These are phyloP conservation scores for Copromyces sp. DNA, from an alignment of 495 filamentous ascomycete genomes.

Conservation along the genomic window DNA sequence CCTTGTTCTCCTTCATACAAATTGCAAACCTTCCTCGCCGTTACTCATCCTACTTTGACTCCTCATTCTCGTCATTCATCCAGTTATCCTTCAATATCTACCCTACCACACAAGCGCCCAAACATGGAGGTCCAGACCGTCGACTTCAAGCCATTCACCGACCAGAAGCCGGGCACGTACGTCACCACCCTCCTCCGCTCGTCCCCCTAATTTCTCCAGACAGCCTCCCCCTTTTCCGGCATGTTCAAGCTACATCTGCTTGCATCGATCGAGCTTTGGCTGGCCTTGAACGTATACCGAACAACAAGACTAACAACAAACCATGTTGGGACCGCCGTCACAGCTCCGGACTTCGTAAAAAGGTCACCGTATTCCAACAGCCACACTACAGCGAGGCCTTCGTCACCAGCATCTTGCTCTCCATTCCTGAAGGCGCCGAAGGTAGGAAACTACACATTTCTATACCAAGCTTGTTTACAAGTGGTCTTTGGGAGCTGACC, in stretches of 20 bases:
- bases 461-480: neutral
- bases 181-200: slow-evolving; percentile 30
- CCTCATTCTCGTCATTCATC: neutral
- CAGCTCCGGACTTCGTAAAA: slow-evolving; percentile 96
- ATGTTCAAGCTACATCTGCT: neutral
- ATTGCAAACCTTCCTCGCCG: neutral
- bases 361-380: slow-evolving; percentile 95
- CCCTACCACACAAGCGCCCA: neutral
- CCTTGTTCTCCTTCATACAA: neutral
- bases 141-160: slow-evolving; percentile 67
- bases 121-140: slow-evolving; percentile 67
- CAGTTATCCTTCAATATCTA: neutral
- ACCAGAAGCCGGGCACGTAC: slow-evolving; percentile 99
- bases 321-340: neutral
- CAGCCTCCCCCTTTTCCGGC: neutral
- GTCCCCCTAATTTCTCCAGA: slow-evolving; percentile 19
- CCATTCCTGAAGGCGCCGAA: slow-evolving; percentile 88
- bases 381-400: slow-evolving; percentile 93
- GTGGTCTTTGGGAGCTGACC: neutral
- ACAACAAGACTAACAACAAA: neutral
- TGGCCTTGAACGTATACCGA: neutral
- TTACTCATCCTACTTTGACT: neutral
- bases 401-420: slow-evolving; percentile 82
- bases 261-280: neutral
- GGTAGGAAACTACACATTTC: slow-evolving; percentile 18